Conservation (phyloP, 305 asterid genomes). For the Solanum chacoense region DNA sequence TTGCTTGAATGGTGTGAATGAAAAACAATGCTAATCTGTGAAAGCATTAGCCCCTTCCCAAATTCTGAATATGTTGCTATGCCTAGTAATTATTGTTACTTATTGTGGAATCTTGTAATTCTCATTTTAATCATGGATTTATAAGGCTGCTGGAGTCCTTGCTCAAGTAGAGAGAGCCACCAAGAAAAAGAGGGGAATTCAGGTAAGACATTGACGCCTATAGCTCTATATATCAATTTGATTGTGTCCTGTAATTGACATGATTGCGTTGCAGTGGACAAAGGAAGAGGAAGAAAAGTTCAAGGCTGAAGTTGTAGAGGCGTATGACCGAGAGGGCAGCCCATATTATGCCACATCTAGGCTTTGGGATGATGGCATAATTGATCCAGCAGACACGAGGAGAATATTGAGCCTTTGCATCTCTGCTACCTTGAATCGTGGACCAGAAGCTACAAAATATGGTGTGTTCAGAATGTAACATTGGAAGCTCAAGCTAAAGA, state of each 20-base stretch:
- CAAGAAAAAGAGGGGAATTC: constrained; percentile 53
- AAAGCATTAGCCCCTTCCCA: background rate
- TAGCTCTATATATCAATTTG: background rate
- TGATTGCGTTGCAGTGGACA: constrained; percentile 52
- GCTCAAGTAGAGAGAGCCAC: constrained; percentile 70
- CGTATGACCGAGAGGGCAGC: constrained; percentile 82
- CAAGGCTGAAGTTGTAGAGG: constrained; percentile 62
- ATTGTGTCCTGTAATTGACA: background rate
- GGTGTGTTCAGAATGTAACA: constrained; percentile 94
- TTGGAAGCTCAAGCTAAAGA: background rate
- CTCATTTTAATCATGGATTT: background rate
- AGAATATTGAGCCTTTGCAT: constrained; percentile 63
- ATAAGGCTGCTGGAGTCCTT: constrained; percentile 97
- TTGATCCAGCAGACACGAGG: constrained; percentile 94
- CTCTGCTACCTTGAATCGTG: constrained; percentile 61
- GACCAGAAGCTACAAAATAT: constrained; percentile 50
- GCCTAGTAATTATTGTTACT: background rate
- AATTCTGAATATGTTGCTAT: background rate
- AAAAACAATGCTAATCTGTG: background rate
- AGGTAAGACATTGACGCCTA: constrained; percentile 22
- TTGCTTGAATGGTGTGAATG: background rate
- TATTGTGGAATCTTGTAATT: background rate
- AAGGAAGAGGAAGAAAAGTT: constrained; percentile 78
- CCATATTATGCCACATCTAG: constrained; percentile 88
- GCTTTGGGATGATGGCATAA: constrained; percentile 99